Percentiles rank a stretch among this genome's conserved stretches.
Conservation (phyloP, 768 basidiomycete species). For the Cystobasidium onofrii region DNA sequence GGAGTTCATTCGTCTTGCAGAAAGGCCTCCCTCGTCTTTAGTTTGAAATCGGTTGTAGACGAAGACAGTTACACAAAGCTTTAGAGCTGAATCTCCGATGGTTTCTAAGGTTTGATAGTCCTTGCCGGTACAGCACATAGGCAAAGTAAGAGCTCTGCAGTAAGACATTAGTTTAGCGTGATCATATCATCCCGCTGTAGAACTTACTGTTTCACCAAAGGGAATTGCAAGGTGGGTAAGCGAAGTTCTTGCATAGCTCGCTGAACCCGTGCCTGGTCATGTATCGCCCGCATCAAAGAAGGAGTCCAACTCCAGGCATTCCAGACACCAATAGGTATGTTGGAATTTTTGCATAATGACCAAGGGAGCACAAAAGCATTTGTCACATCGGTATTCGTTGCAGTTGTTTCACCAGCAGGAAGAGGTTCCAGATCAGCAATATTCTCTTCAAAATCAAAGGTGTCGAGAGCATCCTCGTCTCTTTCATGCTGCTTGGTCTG, state of each 20-base stretch:
- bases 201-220: conserved; percentile 21
- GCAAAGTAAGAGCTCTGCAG: conserved; percentile 64
- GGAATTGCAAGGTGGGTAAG: conserved; percentile 17
- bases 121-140: conserved; percentile 57
- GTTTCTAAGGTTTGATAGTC: conserved; percentile 82
- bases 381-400: not conserved
- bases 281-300: conserved; percentile 2
- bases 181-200: not conserved
- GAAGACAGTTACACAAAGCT: conserved; percentile 45
- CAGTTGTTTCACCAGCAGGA: conserved; percentile 12
- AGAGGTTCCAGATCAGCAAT: not conserved
- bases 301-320: conserved; percentile 30
- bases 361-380: conserved; percentile 28
- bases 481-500: conserved; percentile 21
- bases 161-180: not conserved
- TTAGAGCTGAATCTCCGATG: conserved; percentile 56
- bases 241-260: conserved; percentile 20
- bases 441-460: conserved; percentile 12
- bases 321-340: conserved; percentile 22
- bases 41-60: conserved; percentile 63
- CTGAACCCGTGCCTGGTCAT: conserved; percentile 28
- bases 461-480: conserved; percentile 22
- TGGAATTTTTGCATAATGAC: conserved; percentile 26
- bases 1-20: conserved; percentile 56
- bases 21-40: conserved; percentile 71